A percentile compares a stretch with the other conserved stretches of the same genome.
These are phyloP conservation scores for Alternaria metachromatica DNA, from an alignment of 2,329 filamentous ascomycete genomes.

Conservation along the genomic window DNA sequence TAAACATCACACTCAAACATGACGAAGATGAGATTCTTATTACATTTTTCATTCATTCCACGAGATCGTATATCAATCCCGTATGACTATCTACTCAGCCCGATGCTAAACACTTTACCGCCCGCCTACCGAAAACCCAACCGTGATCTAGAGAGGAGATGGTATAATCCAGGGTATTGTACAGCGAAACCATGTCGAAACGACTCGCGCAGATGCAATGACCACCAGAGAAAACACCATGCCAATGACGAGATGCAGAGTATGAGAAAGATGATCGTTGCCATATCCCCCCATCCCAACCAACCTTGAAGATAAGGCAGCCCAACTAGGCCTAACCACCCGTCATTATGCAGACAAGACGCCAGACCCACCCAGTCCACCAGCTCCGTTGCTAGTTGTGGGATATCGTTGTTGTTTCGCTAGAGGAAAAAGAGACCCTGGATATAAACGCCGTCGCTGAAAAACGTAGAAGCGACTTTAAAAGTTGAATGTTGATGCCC, in stretches of 20 bases:
- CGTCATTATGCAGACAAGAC: slow-evolving; percentile 3
- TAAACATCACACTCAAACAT: background rate
- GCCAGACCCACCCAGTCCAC: slow-evolving; percentile 12
- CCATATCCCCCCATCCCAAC: background rate
- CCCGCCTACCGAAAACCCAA: background rate
- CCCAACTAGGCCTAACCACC: slow-evolving; percentile 3
- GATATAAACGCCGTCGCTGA: slow-evolving; percentile 35
- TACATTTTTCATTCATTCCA: background rate
- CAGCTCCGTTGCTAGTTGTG: slow-evolving; percentile 12
- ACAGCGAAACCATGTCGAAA: slow-evolving; percentile 29
- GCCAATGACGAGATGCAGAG: slow-evolving; percentile 1
- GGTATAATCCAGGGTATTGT: slow-evolving; percentile 47
- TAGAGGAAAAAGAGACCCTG: slow-evolving; percentile 1
- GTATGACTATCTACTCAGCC: background rate
- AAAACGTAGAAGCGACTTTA: slow-evolving; percentile 25
- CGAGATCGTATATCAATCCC: background rate
- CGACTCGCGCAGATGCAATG: slow-evolving; percentile 6
- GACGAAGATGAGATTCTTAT: background rate
- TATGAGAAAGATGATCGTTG: background rate
- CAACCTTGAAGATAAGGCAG: slow-evolving; percentile 1
- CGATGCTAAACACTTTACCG: background rate
- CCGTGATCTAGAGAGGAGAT: slow-evolving; percentile 44
- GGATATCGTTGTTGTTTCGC: slow-evolving; percentile 17
- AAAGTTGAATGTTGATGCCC: slow-evolving; percentile 19
- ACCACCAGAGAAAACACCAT: slow-evolving; percentile 4